Base-by-base conservation (phyloP, 148 eudicot genomes). In the Silene latifolia region DNA sequence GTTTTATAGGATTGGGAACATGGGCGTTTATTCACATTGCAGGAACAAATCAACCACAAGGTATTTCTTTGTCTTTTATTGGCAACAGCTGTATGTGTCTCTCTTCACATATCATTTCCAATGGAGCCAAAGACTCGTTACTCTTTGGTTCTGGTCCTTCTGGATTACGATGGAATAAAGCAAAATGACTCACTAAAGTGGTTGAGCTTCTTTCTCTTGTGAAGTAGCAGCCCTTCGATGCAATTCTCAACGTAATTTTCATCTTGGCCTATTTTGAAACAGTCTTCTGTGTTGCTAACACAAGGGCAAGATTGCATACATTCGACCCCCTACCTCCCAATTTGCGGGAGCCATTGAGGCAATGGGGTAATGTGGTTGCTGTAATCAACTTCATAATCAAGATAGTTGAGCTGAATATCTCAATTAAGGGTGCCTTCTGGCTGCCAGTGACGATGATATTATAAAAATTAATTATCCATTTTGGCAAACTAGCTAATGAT, bases 21-120 rank as follows among this genome's bases (percentile, higher is more conserved):
- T 44, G 90, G 90, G 73, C 88, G 84, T 79, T 81, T 94, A 80
- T 94, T 90, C 85, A 87, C 97, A 75, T 78, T 94, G 63, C 83
- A 94, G 85, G 98, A 94, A 71, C 97, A 94, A 84, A 90, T 87
- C 73, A 80, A 85, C 72, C 98, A 94, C 59, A 94, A 94, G 98
- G 97, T 91, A 82, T 72, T 20, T 25, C 71, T 47, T 23, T 62
- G 20, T 46, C 44, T 7, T n/a, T 58, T 47, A 23, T 39, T 7
- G 24, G 47, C 32, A 18, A 14, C 54, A 18, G n/a, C 54, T 71
- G 60, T 18, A 29, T 68, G n/a, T n/a, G n/a, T n/a, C n/a, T n/a
- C 9, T 72, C 12, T 17, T 60, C 14, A 9, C 56, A 39, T 5
- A 39, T 39, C 8, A 7, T 39, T 39, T 39, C 44, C 44, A 39